phyloP scores from a whole-genome alignment of 768 basidiomycete genomes.

The Suillus cothurnatus region DNA sequence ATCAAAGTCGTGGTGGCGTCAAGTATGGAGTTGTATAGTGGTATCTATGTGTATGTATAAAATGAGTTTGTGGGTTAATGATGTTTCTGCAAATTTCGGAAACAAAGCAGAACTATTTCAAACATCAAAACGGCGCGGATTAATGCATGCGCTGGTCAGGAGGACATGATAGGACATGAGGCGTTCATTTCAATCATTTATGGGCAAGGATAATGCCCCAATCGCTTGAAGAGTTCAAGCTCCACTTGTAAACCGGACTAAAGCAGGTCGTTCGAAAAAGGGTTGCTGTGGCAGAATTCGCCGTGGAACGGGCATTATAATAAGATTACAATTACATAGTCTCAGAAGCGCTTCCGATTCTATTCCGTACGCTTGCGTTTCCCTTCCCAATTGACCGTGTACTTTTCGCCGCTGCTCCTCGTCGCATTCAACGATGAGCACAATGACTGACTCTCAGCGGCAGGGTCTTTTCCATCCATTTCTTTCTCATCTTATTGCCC shows the following conservation, averaged over 20 bases:
- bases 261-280: not conserved
- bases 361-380: conserved; percentile 2
- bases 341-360: conserved; percentile 2
- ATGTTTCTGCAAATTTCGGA: not conserved
- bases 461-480: conserved; percentile 39
- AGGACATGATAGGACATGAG: conserved; percentile 3
- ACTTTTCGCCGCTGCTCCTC: conserved; percentile 11
- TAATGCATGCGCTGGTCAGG: conserved; percentile 8
- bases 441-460: conserved; percentile 26
- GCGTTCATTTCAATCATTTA: not conserved
- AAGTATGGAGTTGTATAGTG: not conserved
- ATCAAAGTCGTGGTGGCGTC: not conserved
- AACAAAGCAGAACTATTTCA: not conserved
- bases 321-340: conserved; percentile 11
- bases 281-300: conserved; percentile 6
- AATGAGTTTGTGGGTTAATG: not conserved
- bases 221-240: conserved; percentile 4
- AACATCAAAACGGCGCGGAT: not conserved
- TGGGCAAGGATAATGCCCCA: not conserved
- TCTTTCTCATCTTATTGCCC: conserved; percentile 55
- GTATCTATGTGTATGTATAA: not conserved
- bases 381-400: not conserved
- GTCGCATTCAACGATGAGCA: conserved; percentile 36
- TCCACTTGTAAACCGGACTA: conserved; percentile 1
- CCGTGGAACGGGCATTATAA: conserved; percentile 7